A percentile compares a stretch with the other conserved stretches of the same genome.
phyloP scores from a whole-genome alignment of 225 moss, liverwort and hornwort species.

The Marchantia paleacea region DNA sequence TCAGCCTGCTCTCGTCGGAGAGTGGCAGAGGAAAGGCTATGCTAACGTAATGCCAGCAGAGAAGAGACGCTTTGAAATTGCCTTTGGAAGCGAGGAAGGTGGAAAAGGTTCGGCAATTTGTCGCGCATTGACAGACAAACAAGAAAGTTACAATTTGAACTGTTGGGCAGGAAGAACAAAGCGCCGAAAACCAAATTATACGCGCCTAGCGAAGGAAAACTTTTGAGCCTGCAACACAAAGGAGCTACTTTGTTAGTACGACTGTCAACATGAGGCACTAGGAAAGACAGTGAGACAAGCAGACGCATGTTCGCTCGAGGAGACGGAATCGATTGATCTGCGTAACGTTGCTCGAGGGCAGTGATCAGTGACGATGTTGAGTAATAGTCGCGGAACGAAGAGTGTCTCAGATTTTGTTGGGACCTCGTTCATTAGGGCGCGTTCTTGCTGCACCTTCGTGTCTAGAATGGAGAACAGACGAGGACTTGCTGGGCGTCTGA shows the following conservation, averaged over 20 bases:
- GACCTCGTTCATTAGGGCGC: not conserved
- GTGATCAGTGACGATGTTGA: not conserved
- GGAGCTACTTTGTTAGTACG: not conserved
- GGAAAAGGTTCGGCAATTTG: not conserved
- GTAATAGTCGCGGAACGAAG: not conserved
- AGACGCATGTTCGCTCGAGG: not conserved
- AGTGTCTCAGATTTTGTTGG: not conserved
- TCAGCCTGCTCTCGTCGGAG: too few relatives aligned
- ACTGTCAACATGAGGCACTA: not conserved
- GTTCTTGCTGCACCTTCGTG: not conserved
- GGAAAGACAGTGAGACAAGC: not conserved
- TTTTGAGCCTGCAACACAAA: not conserved
- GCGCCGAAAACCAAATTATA: not conserved
- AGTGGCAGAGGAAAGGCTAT: too few relatives aligned
- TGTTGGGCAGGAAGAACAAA: not conserved
- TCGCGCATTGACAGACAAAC: not conserved
- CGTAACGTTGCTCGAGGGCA: not conserved
- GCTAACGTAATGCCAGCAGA: not conserved
- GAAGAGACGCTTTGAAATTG: not conserved
- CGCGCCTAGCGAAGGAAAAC: not conserved
- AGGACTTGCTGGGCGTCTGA: not conserved
- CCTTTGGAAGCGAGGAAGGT: not conserved
- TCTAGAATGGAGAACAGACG: not conserved
- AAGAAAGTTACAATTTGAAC: not conserved
- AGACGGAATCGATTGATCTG: not conserved